phyloP scores from a whole-genome alignment of 495 filamentous ascomycete genomes.

The Penicillium canariense region DNA sequence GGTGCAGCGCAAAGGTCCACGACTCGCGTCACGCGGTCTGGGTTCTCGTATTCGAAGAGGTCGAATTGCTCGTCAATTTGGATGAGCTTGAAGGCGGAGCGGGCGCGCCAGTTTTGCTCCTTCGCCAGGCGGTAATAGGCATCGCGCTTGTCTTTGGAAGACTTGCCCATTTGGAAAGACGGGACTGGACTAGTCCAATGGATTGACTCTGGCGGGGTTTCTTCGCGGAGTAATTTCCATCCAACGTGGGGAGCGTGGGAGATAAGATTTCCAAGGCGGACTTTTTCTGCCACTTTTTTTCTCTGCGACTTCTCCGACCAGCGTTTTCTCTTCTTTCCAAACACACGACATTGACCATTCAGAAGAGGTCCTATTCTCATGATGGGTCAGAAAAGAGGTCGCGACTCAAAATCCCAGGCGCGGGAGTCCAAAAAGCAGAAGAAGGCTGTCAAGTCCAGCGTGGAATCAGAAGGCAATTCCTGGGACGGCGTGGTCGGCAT shows the following conservation, averaged over 20 bases:
- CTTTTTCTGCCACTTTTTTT: conserved; percentile 43
- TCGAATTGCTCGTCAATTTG: conserved; percentile 97
- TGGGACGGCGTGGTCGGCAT: conserved; percentile 38
- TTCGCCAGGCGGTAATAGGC: conserved; percentile 97
- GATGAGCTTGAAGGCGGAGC: conserved; percentile 93
- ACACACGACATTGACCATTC: conserved; percentile 1
- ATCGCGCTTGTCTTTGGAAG: conserved; percentile 97
- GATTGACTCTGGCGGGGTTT: conserved; percentile 8
- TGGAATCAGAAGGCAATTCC: conserved; percentile 18
- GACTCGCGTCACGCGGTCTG: conserved; percentile 75
- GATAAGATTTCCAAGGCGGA: conserved; percentile 43
- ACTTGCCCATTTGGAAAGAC: conserved; percentile 75
- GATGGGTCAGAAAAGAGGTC: conserved; percentile 50
- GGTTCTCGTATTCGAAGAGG: conserved; percentile 66
- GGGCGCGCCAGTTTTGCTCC: conserved; percentile 96
- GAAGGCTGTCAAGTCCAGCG: conserved; percentile 39
- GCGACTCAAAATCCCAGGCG: conserved; percentile 38
- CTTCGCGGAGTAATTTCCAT: conserved; percentile 24
- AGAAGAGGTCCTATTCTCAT: background rate
- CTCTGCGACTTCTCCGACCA: conserved; percentile 17
- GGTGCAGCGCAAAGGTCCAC: conserved; percentile 96
- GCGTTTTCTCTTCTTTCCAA: conserved; percentile 9
- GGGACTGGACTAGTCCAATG: background rate
- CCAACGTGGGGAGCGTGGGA: conserved; percentile 28
- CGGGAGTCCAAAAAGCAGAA: conserved; percentile 48